Base-by-base conservation (phyloP, 2,329 filamentous ascomycete species). In the Calonectria henricotiae region DNA sequence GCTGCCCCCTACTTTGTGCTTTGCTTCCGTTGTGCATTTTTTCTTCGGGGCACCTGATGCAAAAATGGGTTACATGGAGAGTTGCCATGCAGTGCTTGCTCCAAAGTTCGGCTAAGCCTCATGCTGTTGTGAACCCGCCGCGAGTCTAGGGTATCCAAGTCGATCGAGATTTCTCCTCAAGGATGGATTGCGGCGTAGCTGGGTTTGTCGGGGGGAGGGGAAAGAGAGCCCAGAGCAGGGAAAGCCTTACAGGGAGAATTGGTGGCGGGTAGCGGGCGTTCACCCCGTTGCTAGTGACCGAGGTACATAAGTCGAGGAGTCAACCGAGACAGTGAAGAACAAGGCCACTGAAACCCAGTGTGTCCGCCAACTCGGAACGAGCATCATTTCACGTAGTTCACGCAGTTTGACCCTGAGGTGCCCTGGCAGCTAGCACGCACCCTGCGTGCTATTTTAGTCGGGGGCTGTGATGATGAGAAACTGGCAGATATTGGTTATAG, bases 1-100 rank as follows among this genome's bases (percentile, higher is more conserved):
- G 66, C 17, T 55, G 62, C 51, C 39, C 66, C 66, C 51, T 51
- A 37, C 41, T 68, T 32, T 60, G 51, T 51, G 30, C 41, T 68
- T 32, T 60, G 51, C 67, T 35, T 35, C 47, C 37, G 35, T 17
- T 43, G 35, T 67, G 47, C 62, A 44, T 41, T 30, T 51, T 58
- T 64, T 61, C 51, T 61, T 65, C 43, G n/a, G 49, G 23, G 43
- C 67, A 65, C 61, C 67, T 68, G 61, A 68, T 68, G 61, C 35
- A 58, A 47, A n/a, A 55, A 51, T 64, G 66, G 61, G 67, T 68
- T 68, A 60, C 67, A 68, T 65, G 62, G 46, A 20, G 41, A 43
- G n/a, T 41, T 46, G 44, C 20, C 35, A 25, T 64, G 62, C 46
- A 35, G 62, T 54, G 46, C 39, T 32, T 25, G 47, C 27, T 55